Evolutionary conservation across 2,329 filamentous ascomycete species (phyloP), one percentile per base, ranked within the genome.

Genomic region (Colletotrichum coccodes): DNA sequence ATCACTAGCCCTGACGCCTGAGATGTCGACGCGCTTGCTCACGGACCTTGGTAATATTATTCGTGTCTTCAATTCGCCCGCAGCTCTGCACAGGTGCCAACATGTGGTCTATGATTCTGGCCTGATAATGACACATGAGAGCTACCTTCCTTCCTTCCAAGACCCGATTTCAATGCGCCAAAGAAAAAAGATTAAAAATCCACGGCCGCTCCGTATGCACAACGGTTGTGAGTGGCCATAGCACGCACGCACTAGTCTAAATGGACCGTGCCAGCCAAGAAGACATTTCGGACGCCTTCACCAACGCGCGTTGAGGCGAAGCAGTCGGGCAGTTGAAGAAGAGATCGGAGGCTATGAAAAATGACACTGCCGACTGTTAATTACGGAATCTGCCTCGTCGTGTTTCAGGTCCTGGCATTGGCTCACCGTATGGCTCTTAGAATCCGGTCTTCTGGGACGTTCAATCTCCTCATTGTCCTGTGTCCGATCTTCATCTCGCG

Each of bases 101-200:
- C 34, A 18, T 28, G 61, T 34, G 61, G 61, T 32, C 65, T 56
- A 14, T 42, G 32, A 56, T 53, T 50, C 61, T 60, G 65, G 54
- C 65, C 61, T 56, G 54, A 65, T 56, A 68, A 50, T 65, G 61
- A 68, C 65, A 65, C 61, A 50, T 40, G 40, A 47, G 49, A 58
- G 28, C 49, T 38, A 34, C 26, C 40, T 49, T 60, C 40, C 44
- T 40, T 49, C 49, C 28, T 26, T 38, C 42, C 23, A 54, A 60
- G 49, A 66, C 62, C 54, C 34, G 49, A 62, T 66, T 66, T 66
- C 61, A 68, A 65, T 66, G 62, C 62, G 65, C 60, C 52, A 28
- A 30, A 8, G 11, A 30, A 47, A 8, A n/a, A 30, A 30, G 11
- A n/a, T 9, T 7, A 30, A 21, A 2, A 34, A 53, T 53, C 26